Base-by-base conservation (phyloP, 371 early-diverging fungal genomes). In the Circinella umbellata region DNA sequence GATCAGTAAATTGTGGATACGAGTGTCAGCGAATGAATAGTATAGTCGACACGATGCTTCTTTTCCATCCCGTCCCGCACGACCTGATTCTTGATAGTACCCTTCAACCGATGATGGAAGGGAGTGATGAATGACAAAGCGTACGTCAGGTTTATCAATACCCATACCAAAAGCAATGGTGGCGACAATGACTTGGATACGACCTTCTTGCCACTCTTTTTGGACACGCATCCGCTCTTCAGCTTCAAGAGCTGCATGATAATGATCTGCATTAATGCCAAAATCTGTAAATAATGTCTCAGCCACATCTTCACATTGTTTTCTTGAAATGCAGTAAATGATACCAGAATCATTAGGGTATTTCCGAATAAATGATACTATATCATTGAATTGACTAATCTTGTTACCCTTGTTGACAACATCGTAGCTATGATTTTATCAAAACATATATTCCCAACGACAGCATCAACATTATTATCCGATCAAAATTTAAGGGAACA, bases 1-100 rank as follows among this genome's bases (percentile, higher is more conserved):
- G 63, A 99, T 99, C 83, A 99, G 83, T 73, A 83, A 87, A 37
- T 86, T 81, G 20, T 90, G 88, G 0, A 84, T 86, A 1, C 73
- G 76, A 49, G 92, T 96, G 84, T 99, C 99, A 3, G 75, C 75
- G 79, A 90, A 96, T 1, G 80, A 76, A 77, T 97, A 99, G 71
- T 90, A 99, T 36, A 99, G 71, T 1, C 98, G 82, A 80, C 99
- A 99, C 3, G 83, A 80, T 4, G 97, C 92, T 57, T 88, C 84
- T 47, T 90, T 74, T 7, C 99, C 99, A 87, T 99, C 99, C 37
- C 99, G 92, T 10, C 99, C 99, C 0, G 99, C 99, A 34, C 99
- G 91, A 0, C 99, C 99, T 0, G 98, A 99, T 80, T 99, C 99
- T 81, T 99, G 99, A 73, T 99, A 99, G 74, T 99, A 99, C 0